Evolutionary conservation across 106 monocot genomes (phyloP), one percentile per base, ranked within the genome.

Genomic region (Dendrobium nobile): DNA sequence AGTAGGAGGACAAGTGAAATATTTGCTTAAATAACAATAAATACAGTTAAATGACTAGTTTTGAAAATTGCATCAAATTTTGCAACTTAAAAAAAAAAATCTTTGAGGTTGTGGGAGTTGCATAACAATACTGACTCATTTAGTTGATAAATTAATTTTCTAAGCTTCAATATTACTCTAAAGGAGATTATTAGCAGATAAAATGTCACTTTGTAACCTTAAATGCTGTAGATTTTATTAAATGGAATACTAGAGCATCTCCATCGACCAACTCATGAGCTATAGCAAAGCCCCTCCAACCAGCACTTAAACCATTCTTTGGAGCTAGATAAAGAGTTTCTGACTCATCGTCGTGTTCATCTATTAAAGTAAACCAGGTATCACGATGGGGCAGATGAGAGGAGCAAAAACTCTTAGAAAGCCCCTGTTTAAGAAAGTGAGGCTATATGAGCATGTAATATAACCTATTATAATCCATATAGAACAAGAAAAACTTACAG

Each of bases 251-350:
- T 61, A 89, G 9, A 22, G 89, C 88, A 85, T 95, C 92, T 3
- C 95, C 95, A 81, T 90, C 90, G 3, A 89, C 95, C 75, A 95
- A 84, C 28, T 95, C 81, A 82, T 95, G 92, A 37, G 73, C 58
- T 43, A 90, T 82, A 51, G 92, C 54, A 75, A 95, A 95, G 1
- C 90, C 92, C 72, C 90, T 92, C 95, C 95, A 95, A 55, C 95
- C 92, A 42, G 77, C 90, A 83, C 92, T 92, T 41, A 92, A 48
- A 26, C 92, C 90, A 41, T 27, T 84, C 79, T 92, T 92, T n/a
- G 48, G 80, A 20, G 85, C 86, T 22, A 92, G 85, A 79, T 92
- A 95, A 48, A 55, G 37, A 26, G 87, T 84, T 7, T 85, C 82
- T 22, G 73, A 88, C 74, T 89, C 84, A 0, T 91, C 80, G 0